phyloP scores from a whole-genome alignment of 352 stramenopile species.

The Pythium biforme region DNA sequence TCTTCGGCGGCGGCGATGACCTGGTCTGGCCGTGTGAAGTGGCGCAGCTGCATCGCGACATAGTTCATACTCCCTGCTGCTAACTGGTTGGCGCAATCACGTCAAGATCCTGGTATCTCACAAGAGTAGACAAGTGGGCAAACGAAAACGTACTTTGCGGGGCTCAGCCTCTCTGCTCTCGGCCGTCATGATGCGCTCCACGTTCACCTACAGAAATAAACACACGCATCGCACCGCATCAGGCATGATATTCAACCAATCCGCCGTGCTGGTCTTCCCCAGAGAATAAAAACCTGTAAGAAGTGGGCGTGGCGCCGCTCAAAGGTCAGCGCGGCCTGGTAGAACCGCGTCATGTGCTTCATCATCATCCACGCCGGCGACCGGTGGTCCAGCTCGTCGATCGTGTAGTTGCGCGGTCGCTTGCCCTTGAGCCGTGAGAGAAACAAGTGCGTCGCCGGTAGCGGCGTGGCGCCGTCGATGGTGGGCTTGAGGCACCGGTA shows the following conservation, averaged over 20 bases:
- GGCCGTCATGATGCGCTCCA: constrained; percentile 41
- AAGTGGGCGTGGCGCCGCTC: constrained; percentile 56
- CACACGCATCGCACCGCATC: not conserved
- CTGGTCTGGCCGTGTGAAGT: constrained; percentile 37
- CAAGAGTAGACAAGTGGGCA: not conserved
- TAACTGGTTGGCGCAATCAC: constrained; percentile 8
- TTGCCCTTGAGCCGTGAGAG: constrained; percentile 62
- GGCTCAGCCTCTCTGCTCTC: constrained; percentile 25
- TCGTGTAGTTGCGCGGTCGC: constrained; percentile 34
- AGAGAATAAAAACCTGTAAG: constrained; percentile 47
- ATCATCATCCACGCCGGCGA: constrained; percentile 57
- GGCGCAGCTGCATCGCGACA: constrained; percentile 42
- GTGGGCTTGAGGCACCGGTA: constrained; percentile 16
- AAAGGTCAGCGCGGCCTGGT: constrained; percentile 46
- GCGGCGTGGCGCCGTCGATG: constrained; percentile 23
- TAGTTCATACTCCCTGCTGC: constrained; percentile 47
- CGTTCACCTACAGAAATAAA: constrained; percentile 35
- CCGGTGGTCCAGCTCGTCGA: constrained; percentile 44
- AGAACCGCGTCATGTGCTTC: constrained; percentile 57
- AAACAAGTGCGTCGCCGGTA: constrained; percentile 60
- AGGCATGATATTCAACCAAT: not conserved
- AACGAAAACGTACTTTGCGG: constrained; percentile 34
- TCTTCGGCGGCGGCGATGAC: constrained; percentile 32
- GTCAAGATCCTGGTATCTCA: too few relatives aligned
- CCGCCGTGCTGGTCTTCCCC: not conserved